phyloP scores from a whole-genome alignment of 2,329 filamentous ascomycete genomes.

The Fusarium torreyae region DNA sequence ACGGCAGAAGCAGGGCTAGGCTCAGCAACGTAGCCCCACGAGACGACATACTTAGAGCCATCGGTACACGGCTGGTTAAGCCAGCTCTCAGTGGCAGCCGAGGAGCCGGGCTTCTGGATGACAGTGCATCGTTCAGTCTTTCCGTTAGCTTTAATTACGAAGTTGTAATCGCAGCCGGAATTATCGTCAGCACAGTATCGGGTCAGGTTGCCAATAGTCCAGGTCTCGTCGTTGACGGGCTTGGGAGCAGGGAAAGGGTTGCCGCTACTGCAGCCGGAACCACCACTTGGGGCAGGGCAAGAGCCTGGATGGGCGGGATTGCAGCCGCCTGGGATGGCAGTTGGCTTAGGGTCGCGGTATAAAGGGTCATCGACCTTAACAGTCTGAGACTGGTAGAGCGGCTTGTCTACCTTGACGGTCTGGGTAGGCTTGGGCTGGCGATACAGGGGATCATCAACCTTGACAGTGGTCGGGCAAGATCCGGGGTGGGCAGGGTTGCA shows the following conservation, averaged over 20 bases:
- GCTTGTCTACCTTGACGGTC: too few species aligned
- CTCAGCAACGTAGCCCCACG: conserved; percentile 40
- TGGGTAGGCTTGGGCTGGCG: too few species aligned
- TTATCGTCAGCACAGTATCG: conserved; percentile 38
- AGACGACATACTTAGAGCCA: conserved; percentile 28
- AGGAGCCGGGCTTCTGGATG: conserved; percentile 28
- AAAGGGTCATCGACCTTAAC: too few species aligned
- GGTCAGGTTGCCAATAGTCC: conserved; percentile 32
- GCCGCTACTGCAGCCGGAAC: not conserved
- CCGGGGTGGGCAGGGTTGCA: conserved; percentile 33
- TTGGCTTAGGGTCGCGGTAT: not conserved
- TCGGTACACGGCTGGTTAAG: conserved; percentile 29
- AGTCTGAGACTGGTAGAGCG: too few species aligned
- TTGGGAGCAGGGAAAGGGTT: conserved; percentile 11
- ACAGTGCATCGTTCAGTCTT: conserved; percentile 40
- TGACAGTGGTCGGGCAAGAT: conserved; percentile 16
- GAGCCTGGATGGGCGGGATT: conserved; percentile 20
- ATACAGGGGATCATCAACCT: too few species aligned
- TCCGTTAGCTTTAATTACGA: conserved; percentile 27
- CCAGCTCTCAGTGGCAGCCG: conserved; percentile 38
- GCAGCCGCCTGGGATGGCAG: conserved; percentile 27
- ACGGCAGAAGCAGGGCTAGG: conserved; percentile 40
- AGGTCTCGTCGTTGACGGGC: conserved; percentile 23
- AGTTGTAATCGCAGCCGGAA: conserved; percentile 39
- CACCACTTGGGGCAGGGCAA: not conserved